phyloP scores from a whole-genome alignment of 169 alveolate species.

The Plasmodium malariae region DNA sequence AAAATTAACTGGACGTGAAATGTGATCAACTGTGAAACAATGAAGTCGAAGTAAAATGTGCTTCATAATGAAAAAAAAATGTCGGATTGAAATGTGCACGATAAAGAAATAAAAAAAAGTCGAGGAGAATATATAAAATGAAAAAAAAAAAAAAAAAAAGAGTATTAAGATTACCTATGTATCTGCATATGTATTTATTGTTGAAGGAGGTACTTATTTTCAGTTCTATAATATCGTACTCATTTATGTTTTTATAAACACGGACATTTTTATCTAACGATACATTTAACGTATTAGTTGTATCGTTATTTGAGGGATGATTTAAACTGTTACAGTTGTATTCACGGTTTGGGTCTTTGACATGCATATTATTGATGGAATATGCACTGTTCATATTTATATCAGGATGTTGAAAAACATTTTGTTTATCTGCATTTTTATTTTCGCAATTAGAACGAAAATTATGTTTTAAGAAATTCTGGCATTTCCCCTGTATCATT shows the following conservation, averaged over 20 bases:
- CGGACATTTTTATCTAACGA: slow-evolving; percentile 52
- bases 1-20: neutral
- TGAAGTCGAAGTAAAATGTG: neutral
- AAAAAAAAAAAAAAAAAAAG: slow-evolving; percentile 7
- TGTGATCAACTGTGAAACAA: no score
- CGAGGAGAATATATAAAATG: neutral
- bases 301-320: slow-evolving; percentile 8
- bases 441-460: slow-evolving; percentile 12
- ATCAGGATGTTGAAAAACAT: neutral
- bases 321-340: slow-evolving; percentile 5
- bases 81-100: no score
- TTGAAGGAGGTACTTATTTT: slow-evolving; percentile 74
- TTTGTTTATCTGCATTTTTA: slow-evolving; percentile 4
- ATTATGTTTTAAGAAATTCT: neutral
- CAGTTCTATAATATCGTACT: slow-evolving; percentile 69
- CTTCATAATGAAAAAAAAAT: neutral
- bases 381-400: slow-evolving; percentile 8
- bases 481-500: neutral
- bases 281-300: neutral
- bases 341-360: slow-evolving; percentile 1
- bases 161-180: slow-evolving; percentile 42
- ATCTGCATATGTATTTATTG: slow-evolving; percentile 67
- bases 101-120: neutral
- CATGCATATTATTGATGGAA: slow-evolving; percentile 22
- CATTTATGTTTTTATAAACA: slow-evolving; percentile 74